Evolutionary conservation across 306 rosid species (phyloP).

Genomic region (Lotus japonicus): DNA sequence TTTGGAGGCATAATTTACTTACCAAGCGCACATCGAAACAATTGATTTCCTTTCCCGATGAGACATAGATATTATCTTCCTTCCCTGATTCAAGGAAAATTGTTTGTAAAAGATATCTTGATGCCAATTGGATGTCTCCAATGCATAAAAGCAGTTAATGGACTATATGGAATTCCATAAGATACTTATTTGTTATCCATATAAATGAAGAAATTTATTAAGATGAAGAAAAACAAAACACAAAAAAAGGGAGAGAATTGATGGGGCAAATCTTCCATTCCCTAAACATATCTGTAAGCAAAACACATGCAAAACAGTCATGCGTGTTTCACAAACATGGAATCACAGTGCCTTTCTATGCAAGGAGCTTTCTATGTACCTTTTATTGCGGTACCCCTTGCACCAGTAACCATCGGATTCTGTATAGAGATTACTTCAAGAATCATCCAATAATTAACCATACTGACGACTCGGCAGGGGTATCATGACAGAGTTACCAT

Average conservation of each 20-base stretch:
- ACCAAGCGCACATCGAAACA: slow-evolving; percentile 85
- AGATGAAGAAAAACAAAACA: not conserved
- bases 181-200: not conserved
- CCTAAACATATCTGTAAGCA: not conserved
- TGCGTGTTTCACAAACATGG: not conserved
- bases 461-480: not conserved
- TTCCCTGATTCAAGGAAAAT: slow-evolving; percentile 52
- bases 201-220: not conserved
- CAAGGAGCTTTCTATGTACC: not conserved
- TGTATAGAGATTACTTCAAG: not conserved
- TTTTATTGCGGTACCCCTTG: not conserved
- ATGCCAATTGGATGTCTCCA: not conserved
- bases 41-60: slow-evolving; percentile 79
- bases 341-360: not conserved
- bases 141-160: not conserved
- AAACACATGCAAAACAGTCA: not conserved
- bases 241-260: not conserved
- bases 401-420: not conserved
- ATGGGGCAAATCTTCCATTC: not conserved
- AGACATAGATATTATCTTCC: slow-evolving; percentile 66
- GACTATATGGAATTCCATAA: not conserved
- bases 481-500: not conserved
- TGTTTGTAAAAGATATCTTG: not conserved
- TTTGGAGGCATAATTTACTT: slow-evolving; percentile 25
- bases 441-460: not conserved